Evolutionary conservation across 169 alveolate species (phyloP), one percentile per base, ranked within the genome.

Genomic region (Plasmodium coatneyi): DNA sequence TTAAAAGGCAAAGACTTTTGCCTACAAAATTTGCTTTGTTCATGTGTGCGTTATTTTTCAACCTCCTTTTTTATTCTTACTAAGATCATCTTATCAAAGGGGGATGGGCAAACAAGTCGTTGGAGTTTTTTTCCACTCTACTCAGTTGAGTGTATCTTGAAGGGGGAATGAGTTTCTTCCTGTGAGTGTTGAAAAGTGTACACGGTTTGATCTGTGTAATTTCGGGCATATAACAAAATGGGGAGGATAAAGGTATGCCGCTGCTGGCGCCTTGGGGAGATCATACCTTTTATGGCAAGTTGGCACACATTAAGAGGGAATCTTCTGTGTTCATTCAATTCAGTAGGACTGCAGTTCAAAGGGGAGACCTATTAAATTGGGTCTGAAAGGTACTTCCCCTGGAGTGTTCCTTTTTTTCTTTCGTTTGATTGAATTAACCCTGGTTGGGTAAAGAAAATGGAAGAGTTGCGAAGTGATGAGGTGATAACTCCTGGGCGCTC

Each of bases 21-120:
- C 76, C 76, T 10, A 66, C 36, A 66, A 66, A 66, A 22, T 19
- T 22, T 25, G n/a, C 36, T 66, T 7, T 66, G 39, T 22, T 66
- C 76, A 66, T n/a, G 16, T 66, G 76, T 16, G n/a, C 16, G 16
- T 41, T 22, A 66, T 66, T 66, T 66, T 66, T 66, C 41, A 66
- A 25, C n/a, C 39, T 66, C 76, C 76, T 25, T 66, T 66, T 66
- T 66, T 5, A 25, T 7, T 22, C 76, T 66, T 66, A 66, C 76
- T 66, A 66, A 66, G 76, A 66, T 66, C 76, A 66, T 66, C 28
- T 66, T 66, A 66, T 66, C 41, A 66, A 66, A 66, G 36, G 76
- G 76, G 36, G 76, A 19, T 22, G 39, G 76, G 3, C 22, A 66
- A 66, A 66, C 16, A 66, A 7, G 22, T 6, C 30, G 76, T 22